Conservation (phyloP, 345 rosid species). For the Aegle marmelos region DNA sequence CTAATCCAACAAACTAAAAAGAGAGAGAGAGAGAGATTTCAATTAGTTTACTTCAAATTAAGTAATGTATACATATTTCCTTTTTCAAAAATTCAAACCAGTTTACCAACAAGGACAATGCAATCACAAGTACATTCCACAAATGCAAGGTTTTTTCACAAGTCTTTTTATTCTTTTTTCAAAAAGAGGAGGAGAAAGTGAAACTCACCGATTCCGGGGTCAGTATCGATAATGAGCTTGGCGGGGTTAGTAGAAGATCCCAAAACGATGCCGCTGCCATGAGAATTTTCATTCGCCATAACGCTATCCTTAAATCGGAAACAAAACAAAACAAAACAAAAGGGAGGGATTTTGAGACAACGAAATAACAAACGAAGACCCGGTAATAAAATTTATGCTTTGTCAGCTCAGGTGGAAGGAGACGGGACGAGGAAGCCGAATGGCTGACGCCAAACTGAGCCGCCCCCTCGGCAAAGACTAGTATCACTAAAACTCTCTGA, state of each 20-base stretch:
- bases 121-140: not conserved
- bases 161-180: too few species aligned
- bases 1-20: not conserved
- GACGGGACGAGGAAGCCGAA: not conserved
- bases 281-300: conserved; percentile 14
- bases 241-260: conserved; percentile 26
- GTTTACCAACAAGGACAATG: not conserved
- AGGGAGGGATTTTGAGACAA: not conserved
- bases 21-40: not conserved
- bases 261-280: conserved; percentile 25
- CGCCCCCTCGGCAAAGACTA: not conserved
- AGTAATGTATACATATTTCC: too few species aligned
- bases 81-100: too few species aligned
- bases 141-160: too few species aligned
- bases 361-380: not conserved
- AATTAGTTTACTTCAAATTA: not conserved
- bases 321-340: not conserved
- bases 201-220: conserved; percentile 91
- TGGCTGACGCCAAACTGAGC: not conserved
- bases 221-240: conserved; percentile 95
- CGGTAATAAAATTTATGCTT: not conserved
- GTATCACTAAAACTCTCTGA: not conserved
- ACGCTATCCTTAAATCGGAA: conserved; percentile 26
- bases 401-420: too few species aligned
- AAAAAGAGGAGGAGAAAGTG: not conserved